Conservation (phyloP, 805 yeast species). For the Candida caryicola region DNA sequence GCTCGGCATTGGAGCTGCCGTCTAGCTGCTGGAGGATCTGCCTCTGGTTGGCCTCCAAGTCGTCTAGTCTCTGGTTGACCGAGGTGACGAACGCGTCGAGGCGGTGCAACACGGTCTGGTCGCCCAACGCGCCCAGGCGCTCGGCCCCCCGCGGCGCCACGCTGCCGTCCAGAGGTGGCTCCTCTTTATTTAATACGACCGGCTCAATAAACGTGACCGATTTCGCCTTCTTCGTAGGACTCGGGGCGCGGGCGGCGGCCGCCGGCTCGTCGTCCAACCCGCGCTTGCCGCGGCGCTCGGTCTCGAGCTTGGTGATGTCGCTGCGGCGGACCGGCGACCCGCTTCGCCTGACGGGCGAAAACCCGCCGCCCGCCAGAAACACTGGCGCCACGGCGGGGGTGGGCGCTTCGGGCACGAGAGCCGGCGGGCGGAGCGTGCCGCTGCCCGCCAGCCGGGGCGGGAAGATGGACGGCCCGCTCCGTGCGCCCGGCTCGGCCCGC, state of each 20-base stretch:
- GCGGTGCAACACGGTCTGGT: neutral
- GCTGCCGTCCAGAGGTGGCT: neutral
- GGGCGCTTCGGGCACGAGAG: neutral
- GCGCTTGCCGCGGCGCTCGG: neutral
- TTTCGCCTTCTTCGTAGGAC: neutral
- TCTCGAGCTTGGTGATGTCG: constrained; percentile 7
- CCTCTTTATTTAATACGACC: neutral
- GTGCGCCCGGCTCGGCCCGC: neutral
- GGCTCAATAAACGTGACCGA: constrained; percentile 1
- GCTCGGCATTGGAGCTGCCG: neutral
- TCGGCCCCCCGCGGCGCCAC: neutral
- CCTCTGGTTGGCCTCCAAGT: constrained; percentile 3
- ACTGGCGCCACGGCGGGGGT: no score
- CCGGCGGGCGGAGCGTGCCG: no score
- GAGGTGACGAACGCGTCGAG: neutral
- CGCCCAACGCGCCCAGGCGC: neutral
- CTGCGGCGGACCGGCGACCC: constrained; percentile 9
- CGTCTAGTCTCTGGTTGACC: constrained; percentile 2
- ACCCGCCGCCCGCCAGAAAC: no score
- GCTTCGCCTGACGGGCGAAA: constrained; percentile 8
- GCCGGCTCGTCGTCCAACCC: neutral
- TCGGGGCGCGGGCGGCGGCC: neutral
- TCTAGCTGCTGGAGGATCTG: constrained; percentile 1
- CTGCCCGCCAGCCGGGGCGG: no score
- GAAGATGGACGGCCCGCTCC: neutral